phyloP scores from a whole-genome alignment of 192 early-diverging fungal genomes.

The Coemansia sp. region DNA sequence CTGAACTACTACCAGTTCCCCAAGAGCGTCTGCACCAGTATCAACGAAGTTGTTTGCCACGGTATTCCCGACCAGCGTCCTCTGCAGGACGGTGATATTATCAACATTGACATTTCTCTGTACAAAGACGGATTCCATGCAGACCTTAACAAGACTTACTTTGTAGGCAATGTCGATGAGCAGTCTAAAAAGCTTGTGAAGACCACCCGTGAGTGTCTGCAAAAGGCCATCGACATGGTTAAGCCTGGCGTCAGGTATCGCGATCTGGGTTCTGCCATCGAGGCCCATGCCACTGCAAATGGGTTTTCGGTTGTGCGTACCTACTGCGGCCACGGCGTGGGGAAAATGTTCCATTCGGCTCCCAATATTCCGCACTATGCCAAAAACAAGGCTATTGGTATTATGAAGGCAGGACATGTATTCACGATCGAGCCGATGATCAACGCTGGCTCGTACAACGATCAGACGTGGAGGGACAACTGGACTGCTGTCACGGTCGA shows the following conservation, averaged over 20 bases:
- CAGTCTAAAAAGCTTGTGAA: constrained; percentile 72
- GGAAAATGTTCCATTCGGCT: constrained; percentile 82
- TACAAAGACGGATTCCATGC: constrained; percentile 92
- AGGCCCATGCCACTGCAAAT: constrained; percentile 77
- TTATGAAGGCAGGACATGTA: constrained; percentile 91
- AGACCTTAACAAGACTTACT: constrained; percentile 93
- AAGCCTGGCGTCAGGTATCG: constrained; percentile 91
- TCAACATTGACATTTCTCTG: constrained; percentile 90
- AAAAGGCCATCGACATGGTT: constrained; percentile 88
- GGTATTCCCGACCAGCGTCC: constrained; percentile 95
- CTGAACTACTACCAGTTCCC: constrained; percentile 96
- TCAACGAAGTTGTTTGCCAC: constrained; percentile 96
- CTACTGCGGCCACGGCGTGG: constrained; percentile 92
- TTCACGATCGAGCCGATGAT: constrained; percentile 99
- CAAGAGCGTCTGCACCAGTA: constrained; percentile 90
- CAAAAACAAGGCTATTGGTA: constrained; percentile 92
- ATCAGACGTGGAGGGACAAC: constrained; percentile 72
- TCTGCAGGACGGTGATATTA: constrained; percentile 92
- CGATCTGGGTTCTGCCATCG: constrained; percentile 88
- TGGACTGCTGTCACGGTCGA: constrained; percentile 92
- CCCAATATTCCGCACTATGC: constrained; percentile 96
- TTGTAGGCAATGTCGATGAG: constrained; percentile 86
- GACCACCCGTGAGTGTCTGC: constrained; percentile 81
- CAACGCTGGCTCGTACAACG: constrained; percentile 74
- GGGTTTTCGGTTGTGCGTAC: constrained; percentile 91